Base-by-base conservation (phyloP, 148 eudicot genomes). In the Nyssa sinensis region DNA sequence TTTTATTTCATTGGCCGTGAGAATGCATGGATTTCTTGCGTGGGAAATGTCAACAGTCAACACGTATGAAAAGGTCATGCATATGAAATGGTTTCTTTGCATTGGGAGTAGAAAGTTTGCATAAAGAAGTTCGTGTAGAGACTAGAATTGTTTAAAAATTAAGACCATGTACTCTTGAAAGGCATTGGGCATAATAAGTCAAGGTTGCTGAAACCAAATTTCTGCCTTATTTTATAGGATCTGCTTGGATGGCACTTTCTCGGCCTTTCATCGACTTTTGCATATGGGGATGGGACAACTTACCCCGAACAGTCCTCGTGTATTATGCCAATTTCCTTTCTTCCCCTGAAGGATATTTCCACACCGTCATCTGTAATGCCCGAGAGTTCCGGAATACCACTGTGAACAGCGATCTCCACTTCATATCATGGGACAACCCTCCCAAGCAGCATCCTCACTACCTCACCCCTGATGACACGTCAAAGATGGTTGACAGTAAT, bases 241-340 rank as follows among this genome's bases (percentile, higher is more conserved):
- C 90, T 32, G 90, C 90, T 31, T 86, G 90, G 90, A 86, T 84
- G 87, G 87, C 66, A 31, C 90, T 86, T 27, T 84, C 90, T 41
- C 78, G 87, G 32, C 78, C 80, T 25, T 86, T 86, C 71, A 76
- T 86, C 7, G 90, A 86, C 77, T 86, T 79, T 76, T 86, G 87
- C 87, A 82, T 86, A 28, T 84, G 90, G 90, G 90, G 90, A 55
- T 86, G 90, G 90, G 90, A 86, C 84, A 86, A 84, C 39, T 64
- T 86, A 70, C 90, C 87, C 1, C 81, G 90, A 66, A 84, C 81
- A 1, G 81, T 84, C 23, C 87, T 86, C 49, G 84, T 86, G 90
- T 86, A 86, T 64, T 86, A 86, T 61, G 83, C 90, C 23, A 86
- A 86, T 75, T 86, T 86, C 68, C 29, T 86, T 39, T 86, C 90